Evolutionary conservation across 2,329 filamentous ascomycete species (phyloP).

Genomic region (Aspergillus fijiensis): DNA sequence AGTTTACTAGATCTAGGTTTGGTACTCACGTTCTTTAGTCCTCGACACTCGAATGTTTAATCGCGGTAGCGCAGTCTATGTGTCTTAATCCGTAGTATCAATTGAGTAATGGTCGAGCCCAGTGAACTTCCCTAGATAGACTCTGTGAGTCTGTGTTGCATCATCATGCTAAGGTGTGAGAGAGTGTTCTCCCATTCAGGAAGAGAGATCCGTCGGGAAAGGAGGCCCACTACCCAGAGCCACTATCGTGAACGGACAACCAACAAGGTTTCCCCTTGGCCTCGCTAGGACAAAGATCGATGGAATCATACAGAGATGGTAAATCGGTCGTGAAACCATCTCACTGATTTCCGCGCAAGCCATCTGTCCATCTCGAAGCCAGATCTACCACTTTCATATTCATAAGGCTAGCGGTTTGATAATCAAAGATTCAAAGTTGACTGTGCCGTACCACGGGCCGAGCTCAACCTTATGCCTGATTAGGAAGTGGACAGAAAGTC

Average conservation of each 20-base stretch:
- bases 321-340: not conserved
- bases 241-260: not conserved
- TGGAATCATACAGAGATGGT: not conserved
- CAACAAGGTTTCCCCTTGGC: not conserved
- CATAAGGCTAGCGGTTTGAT: not conserved
- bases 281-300: not conserved
- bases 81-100: too few relatives aligned
- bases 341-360: not conserved
- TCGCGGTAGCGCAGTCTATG: too few relatives aligned
- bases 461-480: slow-evolving; percentile 3
- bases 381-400: not conserved
- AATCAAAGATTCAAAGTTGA: not conserved
- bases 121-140: not conserved
- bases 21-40: too few relatives aligned
- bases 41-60: too few relatives aligned
- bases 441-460: not conserved
- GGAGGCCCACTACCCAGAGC: not conserved
- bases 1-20: too few relatives aligned
- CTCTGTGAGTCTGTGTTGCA: not conserved
- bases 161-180: not conserved
- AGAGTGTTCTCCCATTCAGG: not conserved
- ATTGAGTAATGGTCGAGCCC: not conserved
- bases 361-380: not conserved
- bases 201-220: not conserved
- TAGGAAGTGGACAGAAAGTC: not conserved